phyloP scores from a whole-genome alignment of 2,329 filamentous ascomycete species.

The Drechslera avenae region DNA sequence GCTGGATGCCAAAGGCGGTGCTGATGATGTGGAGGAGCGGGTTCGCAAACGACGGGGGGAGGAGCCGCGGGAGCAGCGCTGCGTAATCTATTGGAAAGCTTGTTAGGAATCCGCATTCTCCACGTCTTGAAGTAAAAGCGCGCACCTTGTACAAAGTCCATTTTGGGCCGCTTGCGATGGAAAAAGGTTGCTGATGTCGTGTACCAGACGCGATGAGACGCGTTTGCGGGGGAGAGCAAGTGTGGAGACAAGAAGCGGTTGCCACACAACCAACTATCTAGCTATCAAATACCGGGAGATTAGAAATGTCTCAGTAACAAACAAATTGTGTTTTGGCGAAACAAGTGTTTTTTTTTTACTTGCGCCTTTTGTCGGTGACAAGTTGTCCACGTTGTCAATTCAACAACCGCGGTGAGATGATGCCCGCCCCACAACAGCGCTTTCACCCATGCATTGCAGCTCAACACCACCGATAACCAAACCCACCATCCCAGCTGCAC shows the following conservation, averaged over 20 bases:
- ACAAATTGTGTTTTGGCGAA: neutral
- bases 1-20: constrained; percentile 34
- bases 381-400: constrained; percentile 16
- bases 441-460: constrained; percentile 1
- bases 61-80: constrained; percentile 36
- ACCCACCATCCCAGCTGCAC: constrained; percentile 14
- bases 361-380: constrained; percentile 25
- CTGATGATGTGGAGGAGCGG: constrained; percentile 38
- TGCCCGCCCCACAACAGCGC: constrained; percentile 3
- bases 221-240: constrained; percentile 8
- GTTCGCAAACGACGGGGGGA: constrained; percentile 40
- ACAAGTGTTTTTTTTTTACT: constrained; percentile 2
- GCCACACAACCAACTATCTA: too few species aligned
- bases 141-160: constrained; percentile 40
- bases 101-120: constrained; percentile 15
- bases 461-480: constrained; percentile 1
- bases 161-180: constrained; percentile 23
- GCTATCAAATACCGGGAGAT: neutral
- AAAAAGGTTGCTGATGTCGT: constrained; percentile 8
- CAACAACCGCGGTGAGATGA: neutral
- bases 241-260: neutral
- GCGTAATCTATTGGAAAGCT: constrained; percentile 36
- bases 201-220: constrained; percentile 19
- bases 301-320: neutral
- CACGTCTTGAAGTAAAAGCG: neutral